Evolutionary conservation across 768 basidiomycete species (phyloP), one percentile per base, ranked within the genome.

Genomic region (Rickenella mellea): DNA sequence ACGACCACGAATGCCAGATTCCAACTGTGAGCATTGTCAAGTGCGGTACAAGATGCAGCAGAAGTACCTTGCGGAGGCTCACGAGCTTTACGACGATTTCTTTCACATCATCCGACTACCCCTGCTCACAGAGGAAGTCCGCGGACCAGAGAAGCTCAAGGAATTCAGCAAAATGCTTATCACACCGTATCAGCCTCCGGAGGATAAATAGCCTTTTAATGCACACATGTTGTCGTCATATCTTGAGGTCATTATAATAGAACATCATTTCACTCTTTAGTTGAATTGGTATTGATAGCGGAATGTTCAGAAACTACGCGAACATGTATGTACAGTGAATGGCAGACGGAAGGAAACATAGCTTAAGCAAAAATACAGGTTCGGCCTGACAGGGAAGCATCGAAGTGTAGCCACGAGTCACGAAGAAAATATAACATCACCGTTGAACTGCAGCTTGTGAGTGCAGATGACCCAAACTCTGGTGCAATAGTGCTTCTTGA

Each of bases 1-100:
- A 33, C 22, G 27, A 33, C 26, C 21, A 24, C 50, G 33, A 27
- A 41, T n/a, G 5, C 7, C 58, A 93, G 93, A 71, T 29, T 88
- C 92, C 25, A 86, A 86, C 56, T 99, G 96, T 63, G 89, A 93
- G 51, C 94, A 98, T 61, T 99, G 96, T 63, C 71, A 73, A 40
- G 92, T 97, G 15, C 78, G 96, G 46, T 82, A 89, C 62, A 85
- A 83, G 66, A 98, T 98, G 94, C 92, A 98, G 64, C 92, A 96
- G 64, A 97, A 96, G 62, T 99, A 99, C 61, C 77, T 99, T 17
- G 74, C 71, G 37, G 96, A 98, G 65, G 93, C 94, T 12, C 89
- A 96, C 63, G 94, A 97, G 57, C 80, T 98, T 38, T 96, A 96
- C 58, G 89, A 90, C 62, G 91, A 96, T 53, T 96, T 94, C 60